Percentiles rank a stretch among this genome's conserved stretches.
phyloP scores from a whole-genome alignment of 768 basidiomycete genomes.

The Auricularia cornea region DNA sequence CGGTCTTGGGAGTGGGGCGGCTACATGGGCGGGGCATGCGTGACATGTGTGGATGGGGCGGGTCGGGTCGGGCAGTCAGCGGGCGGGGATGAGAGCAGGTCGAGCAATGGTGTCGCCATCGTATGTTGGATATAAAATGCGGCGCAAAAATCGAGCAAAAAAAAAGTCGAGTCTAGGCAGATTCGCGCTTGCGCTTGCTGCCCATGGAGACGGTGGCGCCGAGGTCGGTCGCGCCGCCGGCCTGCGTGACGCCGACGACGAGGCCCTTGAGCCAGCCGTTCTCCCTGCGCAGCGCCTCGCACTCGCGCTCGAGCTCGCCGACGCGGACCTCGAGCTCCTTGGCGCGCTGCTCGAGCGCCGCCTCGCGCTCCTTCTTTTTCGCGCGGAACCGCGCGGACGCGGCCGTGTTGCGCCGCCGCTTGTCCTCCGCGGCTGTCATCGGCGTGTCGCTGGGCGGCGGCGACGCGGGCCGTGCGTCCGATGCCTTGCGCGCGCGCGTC shows the following conservation, averaged over 20 bases:
- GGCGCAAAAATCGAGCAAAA: not conserved
- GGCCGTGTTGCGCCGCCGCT: conserved; percentile 87
- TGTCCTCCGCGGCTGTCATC: conserved; percentile 67
- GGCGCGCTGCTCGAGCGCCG: conserved; percentile 73
- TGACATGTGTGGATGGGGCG: too few relatives aligned
- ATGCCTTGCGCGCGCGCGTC: conserved; percentile 29
- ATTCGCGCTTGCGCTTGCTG: not conserved
- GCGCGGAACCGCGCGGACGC: conserved; percentile 88
- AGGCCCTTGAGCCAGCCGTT: conserved; percentile 90
- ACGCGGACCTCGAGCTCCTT: conserved; percentile 80
- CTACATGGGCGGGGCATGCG: too few relatives aligned
- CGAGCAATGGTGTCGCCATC: not conserved
- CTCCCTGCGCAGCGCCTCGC: conserved; percentile 78
- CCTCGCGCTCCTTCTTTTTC: conserved; percentile 95
- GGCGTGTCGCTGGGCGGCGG: conserved; percentile 14
- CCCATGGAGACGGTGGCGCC: not conserved
- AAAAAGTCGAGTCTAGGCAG: not conserved
- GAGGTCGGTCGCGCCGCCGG: not conserved
- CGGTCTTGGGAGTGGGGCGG: too few relatives aligned
- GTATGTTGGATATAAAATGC: not conserved
- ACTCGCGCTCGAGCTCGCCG: conserved; percentile 79
- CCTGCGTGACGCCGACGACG: conserved; percentile 69
- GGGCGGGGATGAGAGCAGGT: not conserved
- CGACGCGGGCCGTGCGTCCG: conserved; percentile 9
- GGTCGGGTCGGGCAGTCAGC: not conserved